Base-by-base conservation (phyloP, 441 rosid genomes). In the Daphne laureola region DNA sequence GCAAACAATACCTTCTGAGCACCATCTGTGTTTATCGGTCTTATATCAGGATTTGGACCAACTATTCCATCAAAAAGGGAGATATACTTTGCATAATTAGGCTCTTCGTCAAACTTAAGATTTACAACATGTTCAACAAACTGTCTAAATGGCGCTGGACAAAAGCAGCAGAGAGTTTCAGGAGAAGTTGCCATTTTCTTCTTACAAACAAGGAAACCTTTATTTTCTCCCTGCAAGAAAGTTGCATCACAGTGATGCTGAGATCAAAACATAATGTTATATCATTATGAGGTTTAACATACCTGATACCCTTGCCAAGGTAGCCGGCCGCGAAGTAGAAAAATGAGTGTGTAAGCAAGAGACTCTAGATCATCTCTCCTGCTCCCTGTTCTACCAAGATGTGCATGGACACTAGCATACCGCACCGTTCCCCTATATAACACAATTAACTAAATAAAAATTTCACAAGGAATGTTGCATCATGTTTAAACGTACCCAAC, bases 251-350 rank as follows among this genome's bases (percentile, higher is more conserved):
- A 31, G 27, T 14, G 17, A 18, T 25, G 43, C 54, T 51, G 11
- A 14, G 62, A 46, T 14, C 43, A n/a, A 44, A 43, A 43, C 18
- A 61, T 21, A 31, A 26, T 7, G n/a, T 46, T 8, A 46, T 46
- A 16, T 14, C 38, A 52, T 47, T 31, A 4, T 48, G 17, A 18
- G 51, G 54, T 51, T 35, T 25, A 35, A 64, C 40, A 46, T 31
- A 83, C 98, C 98, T 93, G 98, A 60, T 70, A 89, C 38, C 97
- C 98, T 72, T 93, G 98, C 97, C 98, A 87, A 27, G 98, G 97
- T 66, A 93, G 73, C 43, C 97, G 80, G 17, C 97, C 93, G 64
- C 90, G 88, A 5, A 83, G 94, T 64, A 92, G 98, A 64, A 93
- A 93, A 77, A 93, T 70, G 58, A 93, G 88, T 27, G 98, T 93